Base-by-base conservation (phyloP, 306 rosid species). In the Alnus rubra region DNA sequence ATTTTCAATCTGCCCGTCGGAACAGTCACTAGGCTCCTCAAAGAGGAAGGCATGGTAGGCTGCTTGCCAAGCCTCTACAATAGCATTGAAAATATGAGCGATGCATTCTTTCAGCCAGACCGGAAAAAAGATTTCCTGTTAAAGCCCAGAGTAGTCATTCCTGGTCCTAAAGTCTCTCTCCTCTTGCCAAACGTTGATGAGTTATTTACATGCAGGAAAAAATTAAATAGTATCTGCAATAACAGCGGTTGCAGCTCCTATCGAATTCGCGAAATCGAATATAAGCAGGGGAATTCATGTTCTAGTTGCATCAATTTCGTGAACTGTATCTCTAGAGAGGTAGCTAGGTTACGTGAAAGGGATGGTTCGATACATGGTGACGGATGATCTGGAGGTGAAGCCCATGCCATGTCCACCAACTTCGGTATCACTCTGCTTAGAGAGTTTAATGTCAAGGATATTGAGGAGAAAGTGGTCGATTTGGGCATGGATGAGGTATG, bases 381-480 rank as follows among this genome's bases (percentile, higher is more conserved):
- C 69, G 84, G 88, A 87, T 74, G 73, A 87, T 48, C 60, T 87
- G 7, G 80, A 19, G 14, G 87, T 85, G 42, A 74, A 65, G 33
- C 87, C 91, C 0, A 71, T 80, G 76, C 91, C 0, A 71, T 80
- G 76, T 82, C 87, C 1, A 54, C 81, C 4, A 74, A 71, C 5
- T 60, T 80, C 0, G 18, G 59, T 5, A 52, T 82, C 7, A 1
- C 77, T 0, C 1, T 82, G 56, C 63, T 87, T 0, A 82, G 65
- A 15, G 44, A 52, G 78, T 75, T 77, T 16, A 73, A 63, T 31
- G 76, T 82, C 19, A 71, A 15, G 62, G 86, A 81, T 0, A 69
- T 87, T 28, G 76, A 82, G 56, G 87, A 84, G 69, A 78, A 65
- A 58, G 67, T 60, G 11, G 74, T 84, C 19, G 71, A 65, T 2